Conservation (phyloP, 305 asterid genomes). For the Striga hermonthica region DNA sequence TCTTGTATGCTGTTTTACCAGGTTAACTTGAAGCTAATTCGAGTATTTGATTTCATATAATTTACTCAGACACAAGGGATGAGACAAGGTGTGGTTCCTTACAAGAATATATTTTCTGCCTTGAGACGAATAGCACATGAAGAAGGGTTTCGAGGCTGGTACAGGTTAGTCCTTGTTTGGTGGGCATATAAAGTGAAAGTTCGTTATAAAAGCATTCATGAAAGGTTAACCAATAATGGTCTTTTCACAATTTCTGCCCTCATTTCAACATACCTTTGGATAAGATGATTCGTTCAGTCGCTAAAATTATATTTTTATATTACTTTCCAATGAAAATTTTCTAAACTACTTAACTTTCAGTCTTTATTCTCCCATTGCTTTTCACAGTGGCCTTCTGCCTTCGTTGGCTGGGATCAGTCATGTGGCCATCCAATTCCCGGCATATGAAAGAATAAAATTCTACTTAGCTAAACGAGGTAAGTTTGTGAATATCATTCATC, state of each 20-base stretch:
- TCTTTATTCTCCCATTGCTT: conserved; percentile 18
- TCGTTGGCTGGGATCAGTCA: conserved; percentile 90
- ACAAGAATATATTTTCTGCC: conserved; percentile 69
- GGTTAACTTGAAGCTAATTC: conserved; percentile 28
- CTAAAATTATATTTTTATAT: background rate
- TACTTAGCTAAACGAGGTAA: conserved; percentile 78
- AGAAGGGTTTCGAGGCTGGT: conserved; percentile 97
- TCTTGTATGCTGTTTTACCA: conserved; percentile 11
- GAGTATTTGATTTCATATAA: conserved; percentile 26
- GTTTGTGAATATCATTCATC: conserved; percentile 4
- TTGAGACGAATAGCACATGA: conserved; percentile 81
- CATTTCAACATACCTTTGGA: background rate
- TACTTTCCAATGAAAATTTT: background rate
- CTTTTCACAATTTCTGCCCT: too few species aligned
- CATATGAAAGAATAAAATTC: conserved; percentile 77
- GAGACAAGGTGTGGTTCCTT: conserved; percentile 90
- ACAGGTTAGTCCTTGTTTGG: conserved; percentile 60
- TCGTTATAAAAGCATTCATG: background rate
- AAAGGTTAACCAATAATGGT: too few species aligned
- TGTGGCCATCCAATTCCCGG: conserved; percentile 95
- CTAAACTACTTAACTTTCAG: background rate
- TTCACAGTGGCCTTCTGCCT: conserved; percentile 87
- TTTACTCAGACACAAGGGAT: conserved; percentile 82
- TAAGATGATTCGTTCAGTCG: background rate
- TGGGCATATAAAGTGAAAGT: background rate